Conservation (phyloP, 805 yeast species). For the Soucietia sequanensis region DNA sequence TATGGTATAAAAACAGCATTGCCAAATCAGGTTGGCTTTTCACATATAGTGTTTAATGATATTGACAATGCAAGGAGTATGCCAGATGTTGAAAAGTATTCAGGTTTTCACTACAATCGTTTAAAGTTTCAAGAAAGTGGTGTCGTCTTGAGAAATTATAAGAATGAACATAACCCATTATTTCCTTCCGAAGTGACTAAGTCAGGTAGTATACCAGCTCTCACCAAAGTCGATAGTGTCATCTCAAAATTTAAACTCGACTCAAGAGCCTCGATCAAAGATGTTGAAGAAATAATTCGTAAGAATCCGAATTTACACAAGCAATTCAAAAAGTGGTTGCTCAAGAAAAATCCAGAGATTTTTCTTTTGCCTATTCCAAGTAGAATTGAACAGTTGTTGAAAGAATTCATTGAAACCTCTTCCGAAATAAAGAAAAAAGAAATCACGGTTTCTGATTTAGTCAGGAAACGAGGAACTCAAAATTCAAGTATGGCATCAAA, state of each 20-base stretch:
- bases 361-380: conserved; percentile 21
- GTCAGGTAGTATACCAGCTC: conserved; percentile 13
- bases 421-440: conserved; percentile 19
- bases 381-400: conserved; percentile 29
- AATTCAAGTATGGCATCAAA: conserved; percentile 12
- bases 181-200: conserved; percentile 33
- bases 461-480: conserved; percentile 14
- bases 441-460: conserved; percentile 20
- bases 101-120: conserved; percentile 60
- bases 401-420: conserved; percentile 28
- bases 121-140: conserved; percentile 69
- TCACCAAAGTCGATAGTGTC: conserved; percentile 22
- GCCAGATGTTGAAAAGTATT: conserved; percentile 67
- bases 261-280: conserved; percentile 21
- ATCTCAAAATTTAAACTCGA: conserved; percentile 32
- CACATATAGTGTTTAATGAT: conserved; percentile 62
- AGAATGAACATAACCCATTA: conserved; percentile 37
- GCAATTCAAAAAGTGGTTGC: conserved; percentile 56
- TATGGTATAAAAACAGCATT: conserved; percentile 74
- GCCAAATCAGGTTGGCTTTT: conserved; percentile 59
- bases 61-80: conserved; percentile 65
- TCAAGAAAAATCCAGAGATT: conserved; percentile 45
- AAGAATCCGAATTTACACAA: conserved; percentile 47
- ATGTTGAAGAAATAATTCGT: conserved; percentile 33
- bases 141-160: conserved; percentile 41